Evolutionary conservation across 129 eudicot genomes (phyloP), one percentile per base, ranked within the genome.

Genomic region (Cynara cardunculus): DNA sequence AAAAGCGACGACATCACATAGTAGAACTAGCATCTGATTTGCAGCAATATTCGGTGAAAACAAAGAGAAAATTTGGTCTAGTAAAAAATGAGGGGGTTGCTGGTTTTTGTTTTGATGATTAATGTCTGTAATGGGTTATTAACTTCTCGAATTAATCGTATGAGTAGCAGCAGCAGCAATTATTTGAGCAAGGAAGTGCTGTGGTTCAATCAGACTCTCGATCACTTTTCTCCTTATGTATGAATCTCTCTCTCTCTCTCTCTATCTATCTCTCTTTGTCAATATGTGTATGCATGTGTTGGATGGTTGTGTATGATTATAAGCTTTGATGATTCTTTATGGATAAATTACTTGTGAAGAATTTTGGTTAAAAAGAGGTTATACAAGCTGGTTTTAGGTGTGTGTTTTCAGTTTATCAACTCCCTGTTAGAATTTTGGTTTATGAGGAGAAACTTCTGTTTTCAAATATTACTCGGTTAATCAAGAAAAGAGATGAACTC

Each of bases 161-260:
- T 79, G 71, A 24, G 79, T 14, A 69, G 82, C 67, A 66, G 75
- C 76, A 79, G 75, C 84, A 83, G 73, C 78, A 84, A 78, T 68
- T 94, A 78, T 74, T 71, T 94, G 80, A 90, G 94, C 62, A 89
- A 59, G 5, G 82, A 92, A 22, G 91, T 80, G 69, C 86, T 82
- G 74, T 94, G 98, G 98, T 75, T 90, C 79, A 90, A 90, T 87
- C 98, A 94, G 77, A 92, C 92, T 79, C 96, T 94, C 39, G 98
- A 94, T 86, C 98, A 94, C 85, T 94, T 91, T 86, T 91, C 93
- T 31, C 96, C 96, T 24, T 79, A 85, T 31, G 91, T 87, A 83
- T 74, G 78, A 21, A 74, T 76, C 72, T n/a, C 9, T 53, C 74
- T 53, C 7, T 19, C 22, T 59, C 2, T 28, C 31, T 41, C 31